Evolutionary conservation across 2,329 filamentous ascomycete genomes (phyloP).

Genomic region (Beauveria medogensis): DNA sequence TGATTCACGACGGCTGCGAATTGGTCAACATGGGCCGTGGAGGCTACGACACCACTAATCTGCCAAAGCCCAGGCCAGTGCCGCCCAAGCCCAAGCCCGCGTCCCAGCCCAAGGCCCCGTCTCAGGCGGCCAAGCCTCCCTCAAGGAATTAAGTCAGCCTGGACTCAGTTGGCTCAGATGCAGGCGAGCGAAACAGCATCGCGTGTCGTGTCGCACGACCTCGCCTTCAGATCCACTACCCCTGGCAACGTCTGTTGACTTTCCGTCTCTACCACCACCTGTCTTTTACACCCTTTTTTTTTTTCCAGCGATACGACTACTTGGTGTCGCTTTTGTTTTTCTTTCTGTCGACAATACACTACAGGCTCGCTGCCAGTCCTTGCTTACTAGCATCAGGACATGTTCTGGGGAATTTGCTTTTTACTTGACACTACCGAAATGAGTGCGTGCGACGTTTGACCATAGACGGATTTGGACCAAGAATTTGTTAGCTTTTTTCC

Average conservation of each 20-base stretch:
- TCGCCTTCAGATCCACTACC: constrained; percentile 12
- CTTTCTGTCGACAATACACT: constrained; percentile 26
- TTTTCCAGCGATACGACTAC: constrained; percentile 21
- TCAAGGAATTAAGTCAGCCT: constrained; percentile 18
- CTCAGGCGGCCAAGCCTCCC: too few species aligned
- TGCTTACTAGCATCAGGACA: constrained; percentile 31
- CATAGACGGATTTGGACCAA: constrained; percentile 9
- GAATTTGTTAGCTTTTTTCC: background rate
- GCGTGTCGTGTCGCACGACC: constrained; percentile 4
- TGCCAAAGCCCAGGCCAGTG: constrained; percentile 32
- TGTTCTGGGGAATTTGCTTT: constrained; percentile 6
- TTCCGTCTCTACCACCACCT: constrained; percentile 12
- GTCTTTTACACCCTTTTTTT: constrained; percentile 20
- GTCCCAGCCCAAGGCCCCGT: background rate
- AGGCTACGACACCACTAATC: constrained; percentile 44
- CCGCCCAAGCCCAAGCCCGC: constrained; percentile 29
- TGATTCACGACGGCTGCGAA: constrained; percentile 28
- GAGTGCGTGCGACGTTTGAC: constrained; percentile 11
- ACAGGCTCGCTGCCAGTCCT: constrained; percentile 29
- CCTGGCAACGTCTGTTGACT: constrained; percentile 15
- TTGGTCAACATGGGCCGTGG: constrained; percentile 41
- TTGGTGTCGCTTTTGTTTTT: constrained; percentile 24
- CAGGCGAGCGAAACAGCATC: background rate
- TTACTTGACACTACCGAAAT: constrained; percentile 11
- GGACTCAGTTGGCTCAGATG: background rate